These are phyloP conservation scores for Hawksworthiomyces lignivorus DNA, from an alignment of 2,329 filamentous ascomycete species.

Conservation along the genomic window DNA sequence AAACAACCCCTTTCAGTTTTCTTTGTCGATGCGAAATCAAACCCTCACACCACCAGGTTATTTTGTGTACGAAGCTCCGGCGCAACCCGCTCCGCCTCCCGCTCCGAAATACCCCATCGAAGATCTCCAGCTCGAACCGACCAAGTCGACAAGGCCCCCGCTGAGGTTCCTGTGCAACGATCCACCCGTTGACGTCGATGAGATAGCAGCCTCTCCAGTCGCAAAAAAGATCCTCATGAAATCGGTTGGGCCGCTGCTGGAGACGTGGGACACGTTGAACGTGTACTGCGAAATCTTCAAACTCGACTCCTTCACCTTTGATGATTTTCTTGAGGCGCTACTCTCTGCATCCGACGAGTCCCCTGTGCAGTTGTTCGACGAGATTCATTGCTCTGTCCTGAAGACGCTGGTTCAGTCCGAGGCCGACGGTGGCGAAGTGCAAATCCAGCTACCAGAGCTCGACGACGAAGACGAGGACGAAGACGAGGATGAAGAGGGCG, in stretches of 20 bases:
- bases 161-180: constrained; percentile 71
- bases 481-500: constrained; percentile 51
- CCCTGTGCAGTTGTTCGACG: constrained; percentile 77
- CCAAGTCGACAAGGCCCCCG: constrained; percentile 60
- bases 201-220: constrained; percentile 30
- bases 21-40: constrained; percentile 29
- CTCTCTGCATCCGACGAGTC: constrained; percentile 64
- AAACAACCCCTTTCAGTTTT: constrained; percentile 40
- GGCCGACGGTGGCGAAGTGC: constrained; percentile 67
- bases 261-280: constrained; percentile 94
- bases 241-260: constrained; percentile 76
- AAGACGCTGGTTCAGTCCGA: constrained; percentile 77
- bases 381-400: constrained; percentile 84
- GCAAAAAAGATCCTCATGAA: constrained; percentile 65
- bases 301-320: constrained; percentile 94
- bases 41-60: constrained; percentile 29
- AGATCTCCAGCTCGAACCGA: constrained; percentile 73
- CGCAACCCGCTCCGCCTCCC: constrained; percentile 55
- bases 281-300: constrained; percentile 96
- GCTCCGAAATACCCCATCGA: constrained; percentile 93
- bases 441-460: constrained; percentile 69
- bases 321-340: constrained; percentile 89
- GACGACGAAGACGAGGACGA: constrained; percentile 64
- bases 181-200: constrained; percentile 42
- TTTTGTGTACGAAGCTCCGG: constrained; percentile 33